phyloP scores from a whole-genome alignment of 2,329 filamentous ascomycete genomes.

The Alternaria gaisen region DNA sequence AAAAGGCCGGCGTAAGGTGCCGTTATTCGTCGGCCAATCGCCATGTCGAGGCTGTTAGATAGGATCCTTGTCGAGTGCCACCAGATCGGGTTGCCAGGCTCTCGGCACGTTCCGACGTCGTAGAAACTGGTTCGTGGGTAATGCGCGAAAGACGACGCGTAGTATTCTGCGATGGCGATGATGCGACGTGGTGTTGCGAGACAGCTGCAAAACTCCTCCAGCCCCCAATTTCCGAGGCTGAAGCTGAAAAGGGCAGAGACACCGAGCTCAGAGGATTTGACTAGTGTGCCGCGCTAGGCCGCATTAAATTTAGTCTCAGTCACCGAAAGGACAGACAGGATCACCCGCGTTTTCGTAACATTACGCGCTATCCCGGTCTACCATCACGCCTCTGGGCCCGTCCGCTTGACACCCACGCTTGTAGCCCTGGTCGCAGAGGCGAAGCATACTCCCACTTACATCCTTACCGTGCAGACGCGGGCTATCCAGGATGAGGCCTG shows the following conservation, averaged over 20 bases:
- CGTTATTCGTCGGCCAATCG: constrained; percentile 33
- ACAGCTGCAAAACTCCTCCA: constrained; percentile 12
- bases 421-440: constrained; percentile 22
- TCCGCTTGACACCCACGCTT: constrained; percentile 31
- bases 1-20: constrained; percentile 43
- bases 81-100: neutral
- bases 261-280: neutral
- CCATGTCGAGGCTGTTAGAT: constrained; percentile 30
- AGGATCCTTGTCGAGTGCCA: constrained; percentile 9
- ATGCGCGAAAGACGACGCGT: neutral
- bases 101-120: constrained; percentile 9
- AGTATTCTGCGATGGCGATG: constrained; percentile 13
- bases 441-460: constrained; percentile 24
- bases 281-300: constrained; percentile 3
- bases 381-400: constrained; percentile 24
- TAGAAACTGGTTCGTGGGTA: neutral
- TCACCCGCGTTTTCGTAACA: constrained; percentile 10
- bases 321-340: constrained; percentile 1
- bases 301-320: neutral
- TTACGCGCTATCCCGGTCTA: constrained; percentile 10
- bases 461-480: constrained; percentile 30
- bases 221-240: constrained; percentile 21
- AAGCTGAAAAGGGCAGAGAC: constrained; percentile 18
- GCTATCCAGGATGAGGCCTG: constrained; percentile 28
- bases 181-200: constrained; percentile 16